Conservation (phyloP, 2,329 filamentous ascomycete species). For the Cercospora sojina region DNA sequence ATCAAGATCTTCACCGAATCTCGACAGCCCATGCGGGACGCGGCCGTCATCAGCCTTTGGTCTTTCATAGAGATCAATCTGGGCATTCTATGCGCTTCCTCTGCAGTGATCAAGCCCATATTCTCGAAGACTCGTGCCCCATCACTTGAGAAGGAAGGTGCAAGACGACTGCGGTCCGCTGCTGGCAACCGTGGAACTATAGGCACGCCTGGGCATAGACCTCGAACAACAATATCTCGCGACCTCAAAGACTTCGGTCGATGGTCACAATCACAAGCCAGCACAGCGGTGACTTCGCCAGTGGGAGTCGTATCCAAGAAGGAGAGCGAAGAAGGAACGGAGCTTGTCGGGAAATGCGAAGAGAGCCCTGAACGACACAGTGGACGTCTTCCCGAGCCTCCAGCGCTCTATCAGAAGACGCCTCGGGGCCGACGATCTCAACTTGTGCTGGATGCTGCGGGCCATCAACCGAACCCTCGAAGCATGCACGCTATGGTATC, state of each 20-base stretch:
- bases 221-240: conserved; percentile 7
- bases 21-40: conserved; percentile 33
- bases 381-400: conserved; percentile 14
- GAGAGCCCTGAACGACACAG: conserved; percentile 16
- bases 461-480: conserved; percentile 11
- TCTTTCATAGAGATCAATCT: conserved; percentile 38
- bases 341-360: conserved; percentile 3
- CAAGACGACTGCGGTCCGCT: conserved; percentile 3
- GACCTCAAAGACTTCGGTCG: conserved; percentile 15
- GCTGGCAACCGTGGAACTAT: conserved; percentile 9
- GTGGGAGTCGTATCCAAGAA: not conserved
- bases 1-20: conserved; percentile 34
- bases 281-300: not conserved
- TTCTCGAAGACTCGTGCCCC: conserved; percentile 22
- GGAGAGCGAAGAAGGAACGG: conserved; percentile 6
- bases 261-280: conserved; percentile 14
- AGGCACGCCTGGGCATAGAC: conserved; percentile 2
- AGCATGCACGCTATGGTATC: conserved; percentile 13
- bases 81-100: conserved; percentile 36
- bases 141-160: conserved; percentile 11
- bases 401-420: conserved; percentile 2
- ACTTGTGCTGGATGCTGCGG: conserved; percentile 3
- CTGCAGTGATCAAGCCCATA: conserved; percentile 28
- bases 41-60: conserved; percentile 35
- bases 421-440: conserved; percentile 2